These are phyloP conservation scores for Aspergillus affinis DNA, from an alignment of 495 filamentous ascomycete genomes.

Conservation along the genomic window DNA sequence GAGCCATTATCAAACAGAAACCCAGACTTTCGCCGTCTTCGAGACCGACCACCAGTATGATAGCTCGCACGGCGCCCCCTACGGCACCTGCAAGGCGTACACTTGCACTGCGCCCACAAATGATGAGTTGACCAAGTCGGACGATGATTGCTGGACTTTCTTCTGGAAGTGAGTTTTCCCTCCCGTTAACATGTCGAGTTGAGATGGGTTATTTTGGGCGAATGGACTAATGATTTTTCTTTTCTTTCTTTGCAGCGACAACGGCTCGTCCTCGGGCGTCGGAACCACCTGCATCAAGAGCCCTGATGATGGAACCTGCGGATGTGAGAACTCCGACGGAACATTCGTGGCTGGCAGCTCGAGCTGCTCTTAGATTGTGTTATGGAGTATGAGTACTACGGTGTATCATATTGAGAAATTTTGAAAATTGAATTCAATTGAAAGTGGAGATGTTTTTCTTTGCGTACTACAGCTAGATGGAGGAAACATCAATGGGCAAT, in stretches of 20 bases:
- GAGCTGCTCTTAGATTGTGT: constrained; percentile 23
- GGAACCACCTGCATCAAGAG: constrained; percentile 36
- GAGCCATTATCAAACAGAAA: constrained; percentile 2
- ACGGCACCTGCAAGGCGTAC: constrained; percentile 40
- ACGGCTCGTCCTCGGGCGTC: constrained; percentile 25
- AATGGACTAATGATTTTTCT: not conserved
- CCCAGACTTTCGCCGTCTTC: constrained; percentile 40
- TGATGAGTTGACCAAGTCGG: constrained; percentile 21
- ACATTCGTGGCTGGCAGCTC: constrained; percentile 30
- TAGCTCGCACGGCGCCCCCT: constrained; percentile 31
- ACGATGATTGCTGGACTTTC: constrained; percentile 37
- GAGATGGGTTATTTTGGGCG: not conserved
- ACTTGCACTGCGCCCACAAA: constrained; percentile 31
- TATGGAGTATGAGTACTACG: not conserved
- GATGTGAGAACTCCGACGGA: constrained; percentile 40
- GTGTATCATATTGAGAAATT: not conserved
- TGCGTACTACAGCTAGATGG: too few relatives aligned
- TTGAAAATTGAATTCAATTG: not conserved
- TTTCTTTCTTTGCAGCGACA: constrained; percentile 10
- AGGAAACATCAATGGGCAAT: too few relatives aligned
- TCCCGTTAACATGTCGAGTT: not conserved
- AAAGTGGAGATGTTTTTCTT: too few relatives aligned
- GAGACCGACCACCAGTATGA: constrained; percentile 36
- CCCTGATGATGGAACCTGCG: constrained; percentile 34
- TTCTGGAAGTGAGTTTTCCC: constrained; percentile 29